These are phyloP conservation scores for Periconia digitata DNA, from an alignment of 2,329 filamentous ascomycete species.

Conservation along the genomic window DNA sequence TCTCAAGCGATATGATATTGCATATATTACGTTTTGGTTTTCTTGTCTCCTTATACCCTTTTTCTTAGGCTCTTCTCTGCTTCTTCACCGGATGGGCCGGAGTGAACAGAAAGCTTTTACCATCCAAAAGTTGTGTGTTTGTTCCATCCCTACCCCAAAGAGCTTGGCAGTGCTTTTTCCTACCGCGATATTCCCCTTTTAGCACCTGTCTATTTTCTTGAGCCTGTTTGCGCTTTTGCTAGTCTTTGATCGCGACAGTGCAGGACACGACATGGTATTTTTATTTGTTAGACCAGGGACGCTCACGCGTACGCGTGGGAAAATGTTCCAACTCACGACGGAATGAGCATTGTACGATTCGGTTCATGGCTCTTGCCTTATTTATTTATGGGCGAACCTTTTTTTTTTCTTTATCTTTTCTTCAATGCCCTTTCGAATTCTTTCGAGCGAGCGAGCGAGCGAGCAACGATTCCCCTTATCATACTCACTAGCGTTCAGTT, in stretches of 20 bases:
- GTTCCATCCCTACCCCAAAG: conserved; percentile 17
- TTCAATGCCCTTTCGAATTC: background rate
- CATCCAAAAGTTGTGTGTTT: conserved; percentile 15
- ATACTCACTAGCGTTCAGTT: conserved; percentile 3
- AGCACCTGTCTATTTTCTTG: conserved; percentile 16
- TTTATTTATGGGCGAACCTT: conserved; percentile 9
- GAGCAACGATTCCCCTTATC: conserved; percentile 5
- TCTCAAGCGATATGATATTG: background rate
- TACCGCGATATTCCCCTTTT: conserved; percentile 24
- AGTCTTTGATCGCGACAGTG: conserved; percentile 28
- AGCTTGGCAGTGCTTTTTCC: conserved; percentile 10
- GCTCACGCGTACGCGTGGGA: conserved; percentile 40
- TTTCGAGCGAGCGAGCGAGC: conserved; percentile 10
- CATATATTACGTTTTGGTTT: conserved; percentile 3
- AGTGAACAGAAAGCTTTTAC: conserved; percentile 22
- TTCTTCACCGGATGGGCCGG: conserved; percentile 21
- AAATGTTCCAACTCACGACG: conserved; percentile 15
- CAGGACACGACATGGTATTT: conserved; percentile 36
- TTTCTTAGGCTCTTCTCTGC: conserved; percentile 7
- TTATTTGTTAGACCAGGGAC: conserved; percentile 38
- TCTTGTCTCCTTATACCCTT: conserved; percentile 8
- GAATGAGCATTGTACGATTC: conserved; percentile 32
- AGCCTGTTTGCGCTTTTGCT: conserved; percentile 18
- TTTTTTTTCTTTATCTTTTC: conserved; percentile 1
- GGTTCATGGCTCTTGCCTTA: conserved; percentile 11